These are phyloP conservation scores for Marasmius tenuissimus DNA, from an alignment of 1,284 basidiomycete genomes.

Conservation along the genomic window DNA sequence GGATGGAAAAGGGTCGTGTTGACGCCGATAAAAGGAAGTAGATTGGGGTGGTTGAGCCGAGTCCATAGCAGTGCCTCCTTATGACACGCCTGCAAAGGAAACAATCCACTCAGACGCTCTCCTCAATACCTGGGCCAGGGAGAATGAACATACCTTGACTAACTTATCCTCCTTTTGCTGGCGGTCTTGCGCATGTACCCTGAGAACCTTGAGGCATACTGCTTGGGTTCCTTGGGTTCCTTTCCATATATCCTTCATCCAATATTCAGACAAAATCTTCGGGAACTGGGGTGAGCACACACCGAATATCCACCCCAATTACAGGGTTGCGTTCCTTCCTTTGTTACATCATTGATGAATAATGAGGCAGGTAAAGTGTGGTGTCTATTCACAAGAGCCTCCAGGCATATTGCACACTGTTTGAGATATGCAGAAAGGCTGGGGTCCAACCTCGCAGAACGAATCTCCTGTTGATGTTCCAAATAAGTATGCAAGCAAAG, in stretches of 20 bases:
- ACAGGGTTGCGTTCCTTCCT: neutral
- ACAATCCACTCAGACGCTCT: too few species aligned
- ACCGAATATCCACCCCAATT: neutral
- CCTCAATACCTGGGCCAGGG: too few species aligned
- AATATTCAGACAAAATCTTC: neutral
- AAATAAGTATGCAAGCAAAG: too few species aligned
- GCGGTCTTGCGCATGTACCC: conserved; percentile 4
- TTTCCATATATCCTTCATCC: conserved; percentile 11
- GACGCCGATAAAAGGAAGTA: conserved; percentile 13
- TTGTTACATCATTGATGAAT: neutral
- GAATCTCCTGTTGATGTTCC: neutral
- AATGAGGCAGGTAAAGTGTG: neutral
- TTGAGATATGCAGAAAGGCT: neutral
- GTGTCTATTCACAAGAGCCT: neutral
- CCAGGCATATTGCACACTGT: neutral
- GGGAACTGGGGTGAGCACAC: neutral
- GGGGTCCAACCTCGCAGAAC: neutral
- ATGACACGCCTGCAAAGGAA: conserved; percentile 4
- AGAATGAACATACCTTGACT: conserved; percentile 2
- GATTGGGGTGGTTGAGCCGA: conserved; percentile 12
- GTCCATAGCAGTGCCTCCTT: conserved; percentile 15
- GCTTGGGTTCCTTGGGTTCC: neutral
- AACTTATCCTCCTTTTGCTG: neutral
- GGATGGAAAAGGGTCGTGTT: conserved; percentile 6
- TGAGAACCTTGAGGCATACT: conserved; percentile 14